Evolutionary conservation across 2,329 filamentous ascomycete species (phyloP), one percentile per base, ranked within the genome.

Genomic region (Coniochaeta ligniaria): DNA sequence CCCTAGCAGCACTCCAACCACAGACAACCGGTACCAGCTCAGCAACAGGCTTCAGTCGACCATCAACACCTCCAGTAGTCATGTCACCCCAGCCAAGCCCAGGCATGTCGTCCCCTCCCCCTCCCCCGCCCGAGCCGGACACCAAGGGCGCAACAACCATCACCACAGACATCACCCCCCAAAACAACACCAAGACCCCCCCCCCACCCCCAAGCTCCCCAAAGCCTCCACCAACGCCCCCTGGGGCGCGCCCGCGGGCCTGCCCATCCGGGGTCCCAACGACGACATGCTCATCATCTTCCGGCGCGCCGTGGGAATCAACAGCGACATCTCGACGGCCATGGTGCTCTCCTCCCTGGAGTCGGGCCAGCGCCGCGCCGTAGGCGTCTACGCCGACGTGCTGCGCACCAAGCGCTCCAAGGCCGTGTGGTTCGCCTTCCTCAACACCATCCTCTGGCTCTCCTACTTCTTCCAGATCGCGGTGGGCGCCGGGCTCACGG

Each of bases 401-500:
- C 66, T 80, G 52, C 26, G 60, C 16, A 67, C 68, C 16, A 72
- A 76, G 65, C 66, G 66, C 9, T 63, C 61, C 35, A 74, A 73
- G 60, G 62, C 58, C 1, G 55, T 69, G n/a, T 71, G 74, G 60
- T 75, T 75, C 63, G 66, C 66, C 0, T 14, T 73, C 0, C 66
- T 78, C 11, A 72, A 72, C 41, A 60, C 66, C 0, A 56, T 79
- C 11, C 69, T 81, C 43, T 80, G 80, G 65, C 22, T 70, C 1
- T 73, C 74, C 41, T 75, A 81, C 63, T 71, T 80, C 43, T 64
- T 70, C 1, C 79, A 83, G 63, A 74, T 83, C 50, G 66, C 82
- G 43, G 73, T 81, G 55, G 79, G 78, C 3, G 80, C 80, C 0
- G 71, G 72, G 0, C 70, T 83, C 14, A 80, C 80, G 1, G 74